These are phyloP conservation scores for Leccinum olivaceopallidum DNA, from an alignment of 768 basidiomycete species.

Conservation along the genomic window DNA sequence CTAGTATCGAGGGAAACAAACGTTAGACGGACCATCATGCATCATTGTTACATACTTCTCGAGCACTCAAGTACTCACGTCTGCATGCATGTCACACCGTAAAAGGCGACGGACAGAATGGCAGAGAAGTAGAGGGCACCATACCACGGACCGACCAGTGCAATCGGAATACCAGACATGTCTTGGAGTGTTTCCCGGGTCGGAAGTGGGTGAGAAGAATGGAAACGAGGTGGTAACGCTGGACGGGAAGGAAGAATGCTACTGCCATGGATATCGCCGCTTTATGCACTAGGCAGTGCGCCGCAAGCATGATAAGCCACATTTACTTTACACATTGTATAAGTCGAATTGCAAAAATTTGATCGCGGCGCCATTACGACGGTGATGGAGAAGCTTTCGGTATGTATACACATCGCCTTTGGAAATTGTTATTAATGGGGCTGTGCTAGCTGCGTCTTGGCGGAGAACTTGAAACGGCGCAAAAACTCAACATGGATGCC, in stretches of 20 bases:
- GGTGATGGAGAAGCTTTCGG: neutral
- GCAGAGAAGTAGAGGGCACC: conserved; percentile 7
- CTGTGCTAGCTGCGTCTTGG: no score
- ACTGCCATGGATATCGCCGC: neutral
- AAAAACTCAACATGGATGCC: neutral
- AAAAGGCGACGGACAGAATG: conserved; percentile 3
- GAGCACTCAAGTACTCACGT: conserved; percentile 5
- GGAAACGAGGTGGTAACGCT: neutral
- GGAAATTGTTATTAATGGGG: no score
- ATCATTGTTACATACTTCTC: neutral
- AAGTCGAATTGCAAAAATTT: neutral
- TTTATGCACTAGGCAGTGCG: neutral
- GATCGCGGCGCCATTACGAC: neutral
- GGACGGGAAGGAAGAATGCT: neutral
- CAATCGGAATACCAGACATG: neutral
- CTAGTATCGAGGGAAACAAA: neutral
- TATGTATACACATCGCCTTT: neutral
- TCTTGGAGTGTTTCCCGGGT: neutral
- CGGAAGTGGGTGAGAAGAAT: neutral
- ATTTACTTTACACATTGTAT: neutral
- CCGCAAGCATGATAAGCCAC: neutral
- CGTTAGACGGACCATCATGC: neutral
- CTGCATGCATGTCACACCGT: conserved; percentile 7
- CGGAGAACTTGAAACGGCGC: no score
- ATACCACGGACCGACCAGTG: neutral